phyloP scores from a whole-genome alignment of 306 rosid species.

The Lathyrus oleraceus region DNA sequence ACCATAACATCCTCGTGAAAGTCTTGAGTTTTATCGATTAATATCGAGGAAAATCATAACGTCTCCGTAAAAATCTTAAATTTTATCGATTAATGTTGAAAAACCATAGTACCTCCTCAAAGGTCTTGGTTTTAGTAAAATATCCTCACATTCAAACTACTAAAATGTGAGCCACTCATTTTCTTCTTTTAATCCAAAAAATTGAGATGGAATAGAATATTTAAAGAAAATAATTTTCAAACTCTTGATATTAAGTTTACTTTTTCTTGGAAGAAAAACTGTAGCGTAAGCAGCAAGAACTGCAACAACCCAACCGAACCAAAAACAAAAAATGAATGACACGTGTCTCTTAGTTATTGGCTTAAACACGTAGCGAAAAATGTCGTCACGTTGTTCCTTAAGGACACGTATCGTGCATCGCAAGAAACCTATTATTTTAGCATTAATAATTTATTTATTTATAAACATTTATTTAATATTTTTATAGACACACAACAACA shows the following conservation, averaged over 20 bases:
- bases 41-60: too few relatives aligned
- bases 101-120: too few relatives aligned
- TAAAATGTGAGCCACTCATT: too few relatives aligned
- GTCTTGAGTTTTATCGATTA: too few relatives aligned
- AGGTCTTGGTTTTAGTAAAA: too few relatives aligned
- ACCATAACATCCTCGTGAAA: too few relatives aligned
- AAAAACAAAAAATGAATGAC: neutral
- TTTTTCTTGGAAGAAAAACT: neutral
- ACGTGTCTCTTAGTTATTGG: slow-evolving; percentile 23
- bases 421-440: slow-evolving; percentile 23
- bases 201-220: neutral
- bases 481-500: neutral
- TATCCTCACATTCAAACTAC: too few relatives aligned
- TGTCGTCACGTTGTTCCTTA: slow-evolving; percentile 1
- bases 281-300: slow-evolving; percentile 6
- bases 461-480: neutral
- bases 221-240: neutral
- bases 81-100: too few relatives aligned
- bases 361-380: slow-evolving; percentile 24
- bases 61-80: too few relatives aligned
- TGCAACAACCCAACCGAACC: neutral
- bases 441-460: neutral
- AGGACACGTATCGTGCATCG: slow-evolving; percentile 24
- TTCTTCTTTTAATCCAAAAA: too few relatives aligned
- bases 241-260: neutral